Conservation (phyloP, 495 filamentous ascomycete genomes). For the Tuber borchii region DNA sequence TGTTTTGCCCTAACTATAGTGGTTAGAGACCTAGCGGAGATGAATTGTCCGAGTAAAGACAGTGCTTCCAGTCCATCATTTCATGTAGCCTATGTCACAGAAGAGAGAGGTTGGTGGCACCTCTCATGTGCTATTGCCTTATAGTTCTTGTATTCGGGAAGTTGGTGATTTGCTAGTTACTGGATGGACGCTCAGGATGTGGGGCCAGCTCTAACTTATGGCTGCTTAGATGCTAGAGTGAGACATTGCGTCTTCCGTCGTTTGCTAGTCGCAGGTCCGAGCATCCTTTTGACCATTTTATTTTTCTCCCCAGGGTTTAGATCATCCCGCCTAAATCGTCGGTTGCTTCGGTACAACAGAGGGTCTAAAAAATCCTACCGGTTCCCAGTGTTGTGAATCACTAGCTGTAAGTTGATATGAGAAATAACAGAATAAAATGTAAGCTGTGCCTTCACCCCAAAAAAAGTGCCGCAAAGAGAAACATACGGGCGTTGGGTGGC, state of each 20-base stretch:
- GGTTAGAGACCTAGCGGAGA: too few relatives aligned
- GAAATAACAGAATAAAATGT: not conserved
- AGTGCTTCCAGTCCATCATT: not conserved
- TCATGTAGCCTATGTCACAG: not conserved
- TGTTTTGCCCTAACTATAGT: too few relatives aligned
- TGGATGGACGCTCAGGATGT: not conserved
- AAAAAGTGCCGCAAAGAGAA: not conserved
- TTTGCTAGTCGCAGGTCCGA: not conserved
- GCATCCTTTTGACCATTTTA: not conserved
- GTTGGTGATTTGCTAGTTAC: not conserved
- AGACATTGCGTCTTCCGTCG: not conserved
- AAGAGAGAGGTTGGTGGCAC: not conserved
- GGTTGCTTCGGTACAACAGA: not conserved
- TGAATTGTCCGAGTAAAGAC: too few relatives aligned
- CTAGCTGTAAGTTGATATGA: not conserved
- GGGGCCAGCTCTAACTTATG: not conserved
- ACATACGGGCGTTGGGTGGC: not conserved
- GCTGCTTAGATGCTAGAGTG: not conserved
- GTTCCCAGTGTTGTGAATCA: not conserved
- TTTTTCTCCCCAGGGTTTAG: not conserved
- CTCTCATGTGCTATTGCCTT: not conserved
- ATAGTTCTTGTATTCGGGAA: not conserved
- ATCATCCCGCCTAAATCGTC: not conserved
- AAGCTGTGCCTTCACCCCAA: not conserved
- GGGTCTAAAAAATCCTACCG: not conserved